Evolutionary conservation across 2,329 filamentous ascomycete genomes (phyloP).

Genomic region (Trichophaea hybrida): DNA sequence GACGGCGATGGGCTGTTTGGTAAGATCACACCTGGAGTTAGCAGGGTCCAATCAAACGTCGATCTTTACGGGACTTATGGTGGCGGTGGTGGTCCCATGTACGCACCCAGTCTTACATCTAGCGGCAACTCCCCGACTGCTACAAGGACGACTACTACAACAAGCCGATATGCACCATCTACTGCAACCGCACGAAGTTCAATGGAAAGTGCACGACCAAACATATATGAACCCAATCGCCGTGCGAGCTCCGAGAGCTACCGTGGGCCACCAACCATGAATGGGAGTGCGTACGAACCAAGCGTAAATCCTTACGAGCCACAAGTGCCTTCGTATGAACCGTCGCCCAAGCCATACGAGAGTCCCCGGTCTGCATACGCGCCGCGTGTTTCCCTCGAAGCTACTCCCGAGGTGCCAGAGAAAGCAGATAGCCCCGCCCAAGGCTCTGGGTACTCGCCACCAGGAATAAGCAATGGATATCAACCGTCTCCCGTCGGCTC

Average conservation of each 20-base stretch:
- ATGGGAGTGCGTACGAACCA: slow-evolving; percentile 6
- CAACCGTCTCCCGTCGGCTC: slow-evolving; percentile 31
- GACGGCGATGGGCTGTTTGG: slow-evolving; percentile 66
- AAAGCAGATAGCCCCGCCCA: background rate
- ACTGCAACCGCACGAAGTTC: background rate
- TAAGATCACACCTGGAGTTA: slow-evolving; percentile 60
- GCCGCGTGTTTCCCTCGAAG: slow-evolving; percentile 3
- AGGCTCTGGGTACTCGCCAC: background rate
- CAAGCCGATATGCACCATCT: slow-evolving; percentile 28
- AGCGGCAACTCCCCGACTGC: slow-evolving; percentile 6
- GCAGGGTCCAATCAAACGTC: slow-evolving; percentile 56
- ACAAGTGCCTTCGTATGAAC: background rate
- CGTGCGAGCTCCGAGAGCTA: background rate
- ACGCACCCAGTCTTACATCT: background rate
- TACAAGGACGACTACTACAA: slow-evolving; percentile 18
- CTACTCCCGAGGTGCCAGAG: slow-evolving; percentile 2
- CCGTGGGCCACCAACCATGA: background rate
- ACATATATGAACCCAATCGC: background rate
- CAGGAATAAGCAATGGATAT: slow-evolving; percentile 28
- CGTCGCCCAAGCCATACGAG: slow-evolving; percentile 4
- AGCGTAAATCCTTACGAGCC: slow-evolving; percentile 32
- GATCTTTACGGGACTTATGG: slow-evolving; percentile 56
- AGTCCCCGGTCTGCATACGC: background rate
- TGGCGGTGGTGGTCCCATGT: background rate
- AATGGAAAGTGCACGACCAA: background rate